Percentiles rank a stretch among this genome's conserved stretches.
phyloP scores from a whole-genome alignment of 352 stramenopile genomes.

The Salisapilia sapeloensis region DNA sequence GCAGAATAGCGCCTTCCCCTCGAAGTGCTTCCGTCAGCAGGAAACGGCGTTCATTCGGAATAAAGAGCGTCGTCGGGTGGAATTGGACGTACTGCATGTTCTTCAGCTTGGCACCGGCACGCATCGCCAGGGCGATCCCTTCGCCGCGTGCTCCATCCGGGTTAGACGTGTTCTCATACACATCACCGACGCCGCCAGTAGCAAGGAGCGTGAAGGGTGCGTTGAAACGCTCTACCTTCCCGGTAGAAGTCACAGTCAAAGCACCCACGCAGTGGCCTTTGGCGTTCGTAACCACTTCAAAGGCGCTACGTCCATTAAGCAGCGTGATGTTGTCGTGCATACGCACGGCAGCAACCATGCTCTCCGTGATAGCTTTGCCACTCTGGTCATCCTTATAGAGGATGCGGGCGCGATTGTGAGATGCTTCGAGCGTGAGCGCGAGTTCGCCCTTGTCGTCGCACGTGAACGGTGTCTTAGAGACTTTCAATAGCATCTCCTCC shows the following conservation, averaged over 20 bases:
- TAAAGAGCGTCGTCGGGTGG: conserved; percentile 89
- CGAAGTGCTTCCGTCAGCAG: conserved; percentile 87
- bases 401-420: conserved; percentile 86
- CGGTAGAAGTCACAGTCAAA: conserved; percentile 36
- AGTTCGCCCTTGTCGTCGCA: conserved; percentile 43
- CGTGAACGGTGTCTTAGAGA: conserved; percentile 83
- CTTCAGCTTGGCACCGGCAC: conserved; percentile 52
- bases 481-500: conserved; percentile 80
- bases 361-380: conserved; percentile 83
- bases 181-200: conserved; percentile 83
- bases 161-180: conserved; percentile 94
- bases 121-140: conserved; percentile 58
- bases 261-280: conserved; percentile 46
- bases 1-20: conserved; percentile 84
- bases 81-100: conserved; percentile 96
- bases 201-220: conserved; percentile 82
- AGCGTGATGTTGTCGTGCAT: conserved; percentile 72
- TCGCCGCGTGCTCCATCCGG: conserved; percentile 60
- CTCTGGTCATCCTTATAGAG: conserved; percentile 90
- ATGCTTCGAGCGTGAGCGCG: conserved; percentile 77
- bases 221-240: conserved; percentile 42
- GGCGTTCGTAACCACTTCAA: conserved; percentile 60
- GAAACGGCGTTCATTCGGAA: conserved; percentile 82
- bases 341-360: conserved; percentile 74
- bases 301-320: conserved; percentile 49